Conservation (phyloP, 2,329 filamentous ascomycete genomes). For the Bipolaris bicolor region DNA sequence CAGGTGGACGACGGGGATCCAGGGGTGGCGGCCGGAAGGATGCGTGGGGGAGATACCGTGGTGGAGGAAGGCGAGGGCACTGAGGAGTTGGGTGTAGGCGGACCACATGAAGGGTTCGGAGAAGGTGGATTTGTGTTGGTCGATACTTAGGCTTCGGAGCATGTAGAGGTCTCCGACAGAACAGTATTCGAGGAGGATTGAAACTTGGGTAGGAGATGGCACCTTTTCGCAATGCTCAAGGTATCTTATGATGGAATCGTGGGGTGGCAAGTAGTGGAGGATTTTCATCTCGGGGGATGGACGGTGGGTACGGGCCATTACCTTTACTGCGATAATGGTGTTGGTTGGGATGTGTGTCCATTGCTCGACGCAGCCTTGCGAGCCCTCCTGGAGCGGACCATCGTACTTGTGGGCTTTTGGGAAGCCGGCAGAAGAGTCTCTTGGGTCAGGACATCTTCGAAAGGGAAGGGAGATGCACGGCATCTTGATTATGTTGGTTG, state of each 20-base stretch:
- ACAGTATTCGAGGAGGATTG: conserved; percentile 25
- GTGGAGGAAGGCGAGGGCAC: conserved; percentile 30
- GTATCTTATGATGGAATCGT: conserved; percentile 18
- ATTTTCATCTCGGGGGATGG: conserved; percentile 19
- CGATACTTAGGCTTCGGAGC: not conserved
- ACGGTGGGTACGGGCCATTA: not conserved
- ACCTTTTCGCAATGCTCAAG: conserved; percentile 10
- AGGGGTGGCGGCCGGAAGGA: conserved; percentile 52
- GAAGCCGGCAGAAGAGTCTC: not conserved
- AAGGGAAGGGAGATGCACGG: not conserved
- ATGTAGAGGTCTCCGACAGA: conserved; percentile 21
- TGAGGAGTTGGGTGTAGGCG: conserved; percentile 20
- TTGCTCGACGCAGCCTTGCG: conserved; percentile 19
- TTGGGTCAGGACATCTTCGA: not conserved
- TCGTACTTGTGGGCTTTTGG: not conserved
- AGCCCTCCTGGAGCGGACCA: conserved; percentile 8
- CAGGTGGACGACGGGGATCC: conserved; percentile 89
- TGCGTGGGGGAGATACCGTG: conserved; percentile 18
- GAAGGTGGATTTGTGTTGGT: conserved; percentile 1
- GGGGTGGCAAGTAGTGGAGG: conserved; percentile 14
- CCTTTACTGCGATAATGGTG: conserved; percentile 21
- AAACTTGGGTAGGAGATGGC: conserved; percentile 1
- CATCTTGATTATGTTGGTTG: not conserved
- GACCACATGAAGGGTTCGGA: conserved; percentile 26
- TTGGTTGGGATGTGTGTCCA: conserved; percentile 13